Evolutionary conservation across 805 yeast genomes (phyloP), one percentile per base, ranked within the genome.

Genomic region (Kodamaea kaohsiungensis): DNA sequence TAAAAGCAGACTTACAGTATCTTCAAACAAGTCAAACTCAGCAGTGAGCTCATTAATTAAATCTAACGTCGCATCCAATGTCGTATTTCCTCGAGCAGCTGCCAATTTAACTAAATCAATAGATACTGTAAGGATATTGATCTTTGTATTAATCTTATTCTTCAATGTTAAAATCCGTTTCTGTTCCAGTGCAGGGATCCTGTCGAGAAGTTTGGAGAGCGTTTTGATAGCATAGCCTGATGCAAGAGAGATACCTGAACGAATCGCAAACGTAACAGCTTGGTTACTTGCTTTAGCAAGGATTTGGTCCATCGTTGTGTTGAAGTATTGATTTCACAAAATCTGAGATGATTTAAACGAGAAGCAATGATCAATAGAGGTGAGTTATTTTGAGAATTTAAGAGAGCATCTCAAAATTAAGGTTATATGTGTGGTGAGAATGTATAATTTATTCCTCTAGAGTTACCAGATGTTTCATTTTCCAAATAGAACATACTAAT

Each of bases 221-320:
- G 87, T 83, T 54, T 81, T 83, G 43, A 88, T 76, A 18, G 92
- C 91, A 69, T 83, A 88, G 0, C 87, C 83, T 0, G 91, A 83
- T 0, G 92, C 95, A 17, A 88, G 60, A 1, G 91, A 84, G 33
- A 88, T 81, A 0, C 95, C 91, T 1, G 92, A 87, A 53, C 87
- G 75, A 25, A 88, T 83, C 8, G 92, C 96, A 69, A 88, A 86
- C 1, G 90, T 80, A n/a, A 88, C 88, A 1, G 89, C 89, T 59
- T 88, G 91, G 49, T 82, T 83, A 30, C 91, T 88, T 2, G 95
- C 95, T 68, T 72, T 76, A 30, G 75, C 69, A 7, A 77, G 64
- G 33, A 77, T 69, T 43, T 73, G 76, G 56, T 77, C 81, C 80
- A 77, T 77, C 12, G 45, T 15, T 7, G 7, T 15, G 42, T 38